phyloP scores from a whole-genome alignment of 139 green algal species.

The Coelastrella sp. region DNA sequence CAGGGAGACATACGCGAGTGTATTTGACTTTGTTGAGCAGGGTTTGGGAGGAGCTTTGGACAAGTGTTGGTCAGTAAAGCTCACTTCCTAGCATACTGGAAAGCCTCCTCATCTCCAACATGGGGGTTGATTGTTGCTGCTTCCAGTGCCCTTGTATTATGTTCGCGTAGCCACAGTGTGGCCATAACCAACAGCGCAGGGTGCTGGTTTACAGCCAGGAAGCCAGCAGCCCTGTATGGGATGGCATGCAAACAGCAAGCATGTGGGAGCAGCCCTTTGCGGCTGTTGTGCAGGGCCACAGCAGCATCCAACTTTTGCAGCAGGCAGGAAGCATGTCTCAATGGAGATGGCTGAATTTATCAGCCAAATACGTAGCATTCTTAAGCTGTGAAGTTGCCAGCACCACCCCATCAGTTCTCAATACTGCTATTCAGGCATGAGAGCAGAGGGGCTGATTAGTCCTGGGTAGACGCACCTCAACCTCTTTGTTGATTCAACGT shows the following conservation, averaged over 20 bases:
- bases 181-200: constrained; percentile 49
- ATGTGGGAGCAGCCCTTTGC: not conserved
- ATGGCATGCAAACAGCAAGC: not conserved
- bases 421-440: not conserved
- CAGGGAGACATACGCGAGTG: no score
- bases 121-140: constrained; percentile 4
- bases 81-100: constrained; percentile 57
- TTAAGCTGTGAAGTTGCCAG: no score
- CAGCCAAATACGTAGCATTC: not conserved
- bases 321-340: not conserved
- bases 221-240: constrained; percentile 28
- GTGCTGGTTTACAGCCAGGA: constrained; percentile 51
- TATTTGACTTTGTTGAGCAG: no score
- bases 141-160: constrained; percentile 53
- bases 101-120: constrained; percentile 50
- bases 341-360: not conserved
- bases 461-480: not conserved
- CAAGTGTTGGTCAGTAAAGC: not conserved
- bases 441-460: not conserved
- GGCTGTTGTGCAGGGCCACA: not conserved
- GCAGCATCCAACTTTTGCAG: not conserved
- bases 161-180: constrained; percentile 52
- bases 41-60: no score
- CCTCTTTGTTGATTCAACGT: no score
- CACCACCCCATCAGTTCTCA: no score